Conservation (phyloP, 139 green algal genomes). For the Closterium sp. region DNA sequence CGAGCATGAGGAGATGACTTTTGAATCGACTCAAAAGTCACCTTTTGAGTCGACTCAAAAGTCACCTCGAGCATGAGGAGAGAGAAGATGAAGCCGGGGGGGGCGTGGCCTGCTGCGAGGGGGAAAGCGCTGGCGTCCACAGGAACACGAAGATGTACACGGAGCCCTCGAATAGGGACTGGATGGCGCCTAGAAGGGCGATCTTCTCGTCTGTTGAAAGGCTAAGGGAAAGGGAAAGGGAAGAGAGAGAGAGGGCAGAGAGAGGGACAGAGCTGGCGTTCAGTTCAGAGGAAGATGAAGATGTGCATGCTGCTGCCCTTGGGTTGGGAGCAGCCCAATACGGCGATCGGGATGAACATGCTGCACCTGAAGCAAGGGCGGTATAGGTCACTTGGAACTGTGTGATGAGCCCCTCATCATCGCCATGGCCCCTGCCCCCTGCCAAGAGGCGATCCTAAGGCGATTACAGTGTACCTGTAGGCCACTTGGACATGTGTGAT, state of each 20-base stretch:
- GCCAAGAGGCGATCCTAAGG: too few relatives aligned
- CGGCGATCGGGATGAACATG: too few relatives aligned
- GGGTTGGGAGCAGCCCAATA: too few relatives aligned
- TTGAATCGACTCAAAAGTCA: too few relatives aligned
- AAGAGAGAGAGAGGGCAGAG: conserved; percentile 2
- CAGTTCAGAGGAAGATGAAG: conserved; percentile 96
- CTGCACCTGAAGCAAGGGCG: conserved; percentile 40
- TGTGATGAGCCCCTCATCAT: too few relatives aligned
- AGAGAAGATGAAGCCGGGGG: conserved; percentile 92
- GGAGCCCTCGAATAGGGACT: conserved; percentile 88
- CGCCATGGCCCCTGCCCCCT: too few relatives aligned
- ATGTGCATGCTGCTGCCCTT: too few relatives aligned
- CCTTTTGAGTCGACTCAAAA: conserved; percentile 84
- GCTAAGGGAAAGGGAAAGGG: background rate
- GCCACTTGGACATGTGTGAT: too few relatives aligned
- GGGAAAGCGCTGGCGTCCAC: conserved; percentile 50
- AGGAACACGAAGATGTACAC: conserved; percentile 99
- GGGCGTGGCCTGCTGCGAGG: conserved; percentile 80
- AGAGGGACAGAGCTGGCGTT: conserved; percentile 57
- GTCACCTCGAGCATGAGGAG: conserved; percentile 90
- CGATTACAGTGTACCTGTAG: too few relatives aligned
- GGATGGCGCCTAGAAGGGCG: conserved; percentile 81
- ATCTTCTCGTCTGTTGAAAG: conserved; percentile 60
- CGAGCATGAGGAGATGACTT: too few relatives aligned
- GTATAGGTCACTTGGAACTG: too few relatives aligned